Conservation (phyloP, 306 rosid species). For the Corylus americana region DNA sequence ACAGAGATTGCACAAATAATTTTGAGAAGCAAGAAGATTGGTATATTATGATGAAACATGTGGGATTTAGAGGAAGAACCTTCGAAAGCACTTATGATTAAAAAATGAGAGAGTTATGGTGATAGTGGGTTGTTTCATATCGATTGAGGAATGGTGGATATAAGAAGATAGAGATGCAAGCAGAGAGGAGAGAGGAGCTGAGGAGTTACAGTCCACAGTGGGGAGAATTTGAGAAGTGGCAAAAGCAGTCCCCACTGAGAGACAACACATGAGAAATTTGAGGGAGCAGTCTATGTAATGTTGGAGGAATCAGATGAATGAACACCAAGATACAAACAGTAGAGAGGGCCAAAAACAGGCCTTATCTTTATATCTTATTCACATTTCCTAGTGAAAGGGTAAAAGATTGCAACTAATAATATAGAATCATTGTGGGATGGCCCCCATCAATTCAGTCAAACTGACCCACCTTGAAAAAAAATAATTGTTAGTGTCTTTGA, state of each 20-base stretch:
- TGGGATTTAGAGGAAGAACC: not conserved
- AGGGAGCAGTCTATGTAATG: conserved; percentile 35
- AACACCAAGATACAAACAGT: conserved; percentile 23
- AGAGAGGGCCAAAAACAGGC: conserved; percentile 24
- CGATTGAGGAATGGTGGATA: not conserved
- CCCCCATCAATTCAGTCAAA: conserved; percentile 63
- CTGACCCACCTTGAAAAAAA: conserved; percentile 49
- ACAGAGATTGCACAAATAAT: not conserved
- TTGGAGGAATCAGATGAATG: conserved; percentile 40
- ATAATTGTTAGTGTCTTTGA: conserved; percentile 42
- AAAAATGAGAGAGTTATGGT: not conserved
- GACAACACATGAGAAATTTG: conserved; percentile 32
- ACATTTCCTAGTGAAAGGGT: conserved; percentile 18
- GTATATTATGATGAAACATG: not conserved
- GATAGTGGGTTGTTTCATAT: not conserved
- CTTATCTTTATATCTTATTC: conserved; percentile 23
- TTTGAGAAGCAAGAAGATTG: not conserved
- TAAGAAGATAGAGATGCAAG: conserved; percentile 6
- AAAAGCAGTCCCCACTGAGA: conserved; percentile 34
- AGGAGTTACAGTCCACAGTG: conserved; percentile 29
- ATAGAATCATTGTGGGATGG: conserved; percentile 42
- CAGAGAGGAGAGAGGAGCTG: conserved; percentile 6
- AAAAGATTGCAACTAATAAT: conserved; percentile 35
- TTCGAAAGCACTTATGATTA: not conserved
- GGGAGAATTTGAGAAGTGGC: conserved; percentile 3